Evolutionary conservation across 129 eudicot species (phyloP), one percentile per base, ranked within the genome.

Genomic region (Ambrosia artemisiifolia): DNA sequence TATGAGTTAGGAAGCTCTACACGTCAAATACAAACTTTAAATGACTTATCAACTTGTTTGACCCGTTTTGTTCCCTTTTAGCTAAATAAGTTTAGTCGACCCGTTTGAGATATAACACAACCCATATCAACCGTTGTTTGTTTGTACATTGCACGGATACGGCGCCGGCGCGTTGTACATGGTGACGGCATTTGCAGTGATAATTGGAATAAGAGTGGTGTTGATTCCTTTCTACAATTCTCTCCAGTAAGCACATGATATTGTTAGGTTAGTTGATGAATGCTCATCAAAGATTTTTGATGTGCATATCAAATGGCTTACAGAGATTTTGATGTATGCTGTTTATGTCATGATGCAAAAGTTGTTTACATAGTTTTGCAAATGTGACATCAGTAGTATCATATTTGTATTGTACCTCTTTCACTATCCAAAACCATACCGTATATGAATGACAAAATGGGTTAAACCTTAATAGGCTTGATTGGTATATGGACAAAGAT

Each of bases 81-180:
- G 28, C 17, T 24, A 24, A 24, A 18, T n/a, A n/a, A n/a, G n/a
- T n/a, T n/a, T 8, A 24, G 24, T 65, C 11, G 54, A 69, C 16
- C 16, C 32, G 33, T 38, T 54, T 32, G 20, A 68, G 16, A 42
- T 40, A 57, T 4, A 30, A 71, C 75, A 43, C 13, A n/a, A n/a
- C n/a, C n/a, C n/a, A n/a, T n/a, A n/a, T n/a, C n/a, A n/a, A n/a
- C 20, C 42, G 32, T 36, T 11, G 35, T 42, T 24, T 70, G 32
- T 60, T 47, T 72, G 54, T 74, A 34, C 83, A 48, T 74, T 82
- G 83, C 83, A 87, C 95, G 98, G 98, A 75, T 89, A 83, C 44
- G 95, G 95, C n/a, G n/a, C n/a, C n/a, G n/a, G n/a, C 76, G 98
- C 98, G 61, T 75, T 93, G 43, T 93, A 93, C 77, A 75, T 93